A percentile compares a stretch with the other conserved stretches of the same genome.
Conservation (phyloP, 208 protist species). For the Leishmania guyanensis region DNA sequence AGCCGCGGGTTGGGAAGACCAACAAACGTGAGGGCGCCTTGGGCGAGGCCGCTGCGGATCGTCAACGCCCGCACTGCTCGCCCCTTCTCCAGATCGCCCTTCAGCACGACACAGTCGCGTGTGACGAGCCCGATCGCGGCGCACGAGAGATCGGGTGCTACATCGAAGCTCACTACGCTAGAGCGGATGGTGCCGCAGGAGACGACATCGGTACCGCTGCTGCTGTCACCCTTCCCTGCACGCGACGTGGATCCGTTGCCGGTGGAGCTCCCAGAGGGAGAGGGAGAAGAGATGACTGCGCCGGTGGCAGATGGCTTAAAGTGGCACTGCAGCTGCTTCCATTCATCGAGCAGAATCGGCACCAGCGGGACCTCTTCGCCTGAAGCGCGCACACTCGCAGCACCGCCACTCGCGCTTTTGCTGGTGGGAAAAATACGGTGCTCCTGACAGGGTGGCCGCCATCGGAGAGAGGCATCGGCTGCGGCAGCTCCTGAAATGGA, state of each 20-base stretch:
- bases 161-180: slow-evolving; percentile 81
- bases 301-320: slow-evolving; percentile 2
- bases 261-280: background rate
- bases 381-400: background rate
- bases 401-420: slow-evolving; percentile 19
- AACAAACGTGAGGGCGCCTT: slow-evolving; percentile 46
- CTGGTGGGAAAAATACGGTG: slow-evolving; percentile 43
- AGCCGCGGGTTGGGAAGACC: slow-evolving; percentile 27
- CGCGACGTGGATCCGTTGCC: background rate
- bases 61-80: slow-evolving; percentile 30
- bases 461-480: slow-evolving; percentile 18
- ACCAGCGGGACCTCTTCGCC: slow-evolving; percentile 18
- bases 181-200: slow-evolving; percentile 37
- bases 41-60: slow-evolving; percentile 38
- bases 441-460: slow-evolving; percentile 45
- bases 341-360: slow-evolving; percentile 21
- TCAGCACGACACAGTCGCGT: slow-evolving; percentile 77
- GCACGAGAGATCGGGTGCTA: slow-evolving; percentile 80
- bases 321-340: slow-evolving; percentile 25
- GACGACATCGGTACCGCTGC: slow-evolving; percentile 10
- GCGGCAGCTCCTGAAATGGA: background rate
- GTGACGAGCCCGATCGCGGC: slow-evolving; percentile 86
- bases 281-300: background rate
- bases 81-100: slow-evolving; percentile 53
- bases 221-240: background rate